These are phyloP conservation scores for Xenoacremonium recifei DNA, from an alignment of 2,329 filamentous ascomycete genomes.

Conservation along the genomic window DNA sequence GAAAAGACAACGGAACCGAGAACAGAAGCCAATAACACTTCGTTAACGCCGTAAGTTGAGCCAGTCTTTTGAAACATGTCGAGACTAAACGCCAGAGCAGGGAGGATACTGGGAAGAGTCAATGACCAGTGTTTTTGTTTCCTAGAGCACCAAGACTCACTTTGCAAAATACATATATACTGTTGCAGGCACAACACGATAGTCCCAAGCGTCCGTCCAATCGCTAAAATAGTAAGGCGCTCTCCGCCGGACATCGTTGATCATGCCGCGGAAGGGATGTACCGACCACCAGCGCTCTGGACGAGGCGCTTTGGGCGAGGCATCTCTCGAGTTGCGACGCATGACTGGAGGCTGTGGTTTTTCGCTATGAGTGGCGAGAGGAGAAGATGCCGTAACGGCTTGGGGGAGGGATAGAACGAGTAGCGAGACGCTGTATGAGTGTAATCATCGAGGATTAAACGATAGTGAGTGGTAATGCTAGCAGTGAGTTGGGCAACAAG, in stretches of 20 bases:
- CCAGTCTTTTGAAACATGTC: slow-evolving; percentile 91
- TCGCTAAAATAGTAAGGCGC: slow-evolving; percentile 79
- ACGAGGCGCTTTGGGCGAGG: slow-evolving; percentile 1
- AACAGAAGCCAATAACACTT: slow-evolving; percentile 83
- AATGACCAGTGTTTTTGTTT: background rate
- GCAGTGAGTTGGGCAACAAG: too few species aligned
- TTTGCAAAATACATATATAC: slow-evolving; percentile 96
- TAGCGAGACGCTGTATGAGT: too few species aligned
- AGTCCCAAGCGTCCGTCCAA: slow-evolving; percentile 86
- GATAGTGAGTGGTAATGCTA: too few species aligned
- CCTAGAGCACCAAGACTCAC: slow-evolving; percentile 46
- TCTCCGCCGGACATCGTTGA: slow-evolving; percentile 72
- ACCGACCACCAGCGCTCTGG: slow-evolving; percentile 68
- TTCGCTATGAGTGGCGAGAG: background rate
- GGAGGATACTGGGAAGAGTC: slow-evolving; percentile 65
- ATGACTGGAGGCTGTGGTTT: too few species aligned
- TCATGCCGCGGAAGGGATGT: slow-evolving; percentile 73
- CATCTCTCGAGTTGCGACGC: too few species aligned
- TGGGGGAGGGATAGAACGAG: too few species aligned
- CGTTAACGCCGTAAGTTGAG: slow-evolving; percentile 85
- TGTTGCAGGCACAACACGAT: slow-evolving; percentile 82
- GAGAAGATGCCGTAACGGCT: too few species aligned
- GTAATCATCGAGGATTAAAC: too few species aligned
- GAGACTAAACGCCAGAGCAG: slow-evolving; percentile 82
- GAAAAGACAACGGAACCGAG: slow-evolving; percentile 80